Evolutionary conservation across 306 rosid genomes (phyloP).

Genomic region (Urtica urens): DNA sequence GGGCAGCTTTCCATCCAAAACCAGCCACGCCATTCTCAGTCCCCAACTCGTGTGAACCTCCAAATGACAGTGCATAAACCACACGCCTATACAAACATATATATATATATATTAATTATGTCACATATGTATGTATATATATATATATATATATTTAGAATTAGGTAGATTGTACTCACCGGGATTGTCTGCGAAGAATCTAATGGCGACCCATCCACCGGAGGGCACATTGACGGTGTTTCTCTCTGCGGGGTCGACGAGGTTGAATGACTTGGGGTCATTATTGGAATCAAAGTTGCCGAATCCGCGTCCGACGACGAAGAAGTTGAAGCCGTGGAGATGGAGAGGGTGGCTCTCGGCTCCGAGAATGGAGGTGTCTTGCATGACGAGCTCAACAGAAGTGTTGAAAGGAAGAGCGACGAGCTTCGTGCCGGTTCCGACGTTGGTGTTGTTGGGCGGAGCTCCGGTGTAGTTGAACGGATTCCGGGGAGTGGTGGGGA

Average conservation of each 20-base stretch:
- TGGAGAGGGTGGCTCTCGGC: constrained; percentile 57
- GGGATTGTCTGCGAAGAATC: constrained; percentile 59
- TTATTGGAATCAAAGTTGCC: constrained; percentile 45
- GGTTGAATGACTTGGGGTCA: constrained; percentile 36
- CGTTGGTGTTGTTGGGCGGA: constrained; percentile 49
- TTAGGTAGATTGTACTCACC: constrained; percentile 16
- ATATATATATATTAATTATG: background rate
- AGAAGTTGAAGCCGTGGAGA: constrained; percentile 61
- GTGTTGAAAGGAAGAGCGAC: constrained; percentile 47
- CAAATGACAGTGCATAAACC: constrained; percentile 71
- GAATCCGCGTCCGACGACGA: constrained; percentile 60
- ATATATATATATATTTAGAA: background rate
- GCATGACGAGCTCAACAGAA: constrained; percentile 43
- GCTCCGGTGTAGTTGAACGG: constrained; percentile 47
- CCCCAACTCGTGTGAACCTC: constrained; percentile 71
- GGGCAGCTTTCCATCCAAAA: constrained; percentile 49
- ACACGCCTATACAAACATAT: constrained; percentile 28
- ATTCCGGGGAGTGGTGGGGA: constrained; percentile 27
- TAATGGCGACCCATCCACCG: constrained; percentile 58
- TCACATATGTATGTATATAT: background rate
- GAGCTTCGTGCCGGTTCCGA: constrained; percentile 46
- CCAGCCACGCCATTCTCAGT: constrained; percentile 60
- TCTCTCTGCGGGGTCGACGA: constrained; percentile 49
- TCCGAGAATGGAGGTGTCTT: constrained; percentile 51
- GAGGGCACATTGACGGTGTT: constrained; percentile 53